phyloP scores from a whole-genome alignment of 805 yeast species.

The Nakazawaea wickerhamii region DNA sequence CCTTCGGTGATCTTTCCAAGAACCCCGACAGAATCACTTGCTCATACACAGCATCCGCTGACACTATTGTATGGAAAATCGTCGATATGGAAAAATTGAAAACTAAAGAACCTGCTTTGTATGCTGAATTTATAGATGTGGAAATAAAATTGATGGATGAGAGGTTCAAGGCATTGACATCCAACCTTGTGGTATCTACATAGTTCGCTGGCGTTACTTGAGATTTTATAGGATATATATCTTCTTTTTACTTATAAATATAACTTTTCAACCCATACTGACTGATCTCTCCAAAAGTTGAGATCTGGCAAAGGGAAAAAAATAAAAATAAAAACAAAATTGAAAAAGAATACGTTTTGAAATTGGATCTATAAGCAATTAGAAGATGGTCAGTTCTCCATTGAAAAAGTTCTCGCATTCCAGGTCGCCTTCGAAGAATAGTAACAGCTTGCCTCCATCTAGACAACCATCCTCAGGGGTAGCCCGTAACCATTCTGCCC shows the following conservation, averaged over 20 bases:
- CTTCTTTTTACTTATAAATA: no score
- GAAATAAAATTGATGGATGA: constrained; percentile 60
- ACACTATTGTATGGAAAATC: constrained; percentile 66
- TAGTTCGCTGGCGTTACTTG: constrained; percentile 16
- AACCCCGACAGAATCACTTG: constrained; percentile 32
- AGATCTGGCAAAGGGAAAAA: background rate
- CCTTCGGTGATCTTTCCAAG: constrained; percentile 57
- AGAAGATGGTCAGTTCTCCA: constrained; percentile 11
- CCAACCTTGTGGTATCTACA: constrained; percentile 65
- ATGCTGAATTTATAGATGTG: constrained; percentile 58
- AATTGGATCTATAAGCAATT: background rate
- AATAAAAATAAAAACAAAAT: background rate
- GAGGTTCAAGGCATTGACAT: constrained; percentile 69
- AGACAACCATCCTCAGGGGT: constrained; percentile 2
- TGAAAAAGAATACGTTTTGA: background rate
- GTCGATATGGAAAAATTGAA: constrained; percentile 40
- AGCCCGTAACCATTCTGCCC: background rate
- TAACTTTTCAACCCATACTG: no score
- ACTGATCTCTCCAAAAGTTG: no score
- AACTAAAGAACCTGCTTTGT: constrained; percentile 45
- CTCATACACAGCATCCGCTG: constrained; percentile 40
- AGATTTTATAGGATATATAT: no score
- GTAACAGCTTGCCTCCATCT: background rate
- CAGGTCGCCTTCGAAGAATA: constrained; percentile 7
- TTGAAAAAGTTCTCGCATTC: constrained; percentile 11